Conservation (phyloP, 768 basidiomycete genomes). For the Mycena rebaudengoi region DNA sequence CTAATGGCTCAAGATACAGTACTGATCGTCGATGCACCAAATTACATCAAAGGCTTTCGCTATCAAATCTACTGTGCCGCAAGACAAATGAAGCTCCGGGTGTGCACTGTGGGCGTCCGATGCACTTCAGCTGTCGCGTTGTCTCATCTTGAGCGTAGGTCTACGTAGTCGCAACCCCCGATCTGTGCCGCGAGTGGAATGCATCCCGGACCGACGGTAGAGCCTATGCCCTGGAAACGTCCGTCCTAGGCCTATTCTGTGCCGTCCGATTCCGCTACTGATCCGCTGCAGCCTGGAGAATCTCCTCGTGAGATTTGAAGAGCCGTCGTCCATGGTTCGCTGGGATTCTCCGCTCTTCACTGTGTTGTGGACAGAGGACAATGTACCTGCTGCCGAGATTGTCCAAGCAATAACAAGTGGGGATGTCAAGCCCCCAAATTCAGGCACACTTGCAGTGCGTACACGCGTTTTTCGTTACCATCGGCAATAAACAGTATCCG, state of each 20-base stretch:
- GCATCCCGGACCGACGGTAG: constrained; percentile 51
- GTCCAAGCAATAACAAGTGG: constrained; percentile 86
- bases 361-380: constrained; percentile 76
- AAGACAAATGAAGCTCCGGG: constrained; percentile 83
- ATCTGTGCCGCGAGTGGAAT: constrained; percentile 85
- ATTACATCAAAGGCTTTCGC: constrained; percentile 98
- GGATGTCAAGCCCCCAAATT: constrained; percentile 86
- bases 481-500: not conserved
- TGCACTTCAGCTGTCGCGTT: not conserved
- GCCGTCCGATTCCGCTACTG: not conserved
- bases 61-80: constrained; percentile 99
- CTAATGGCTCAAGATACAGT: constrained; percentile 76
- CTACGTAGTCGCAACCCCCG: constrained; percentile 77
- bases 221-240: constrained; percentile 80
- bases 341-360: constrained; percentile 98
- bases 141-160: constrained; percentile 55
- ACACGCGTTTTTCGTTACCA: constrained; percentile 2
- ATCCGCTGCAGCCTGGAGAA: constrained; percentile 73
- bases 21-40: constrained; percentile 89
- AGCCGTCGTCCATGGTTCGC: constrained; percentile 97
- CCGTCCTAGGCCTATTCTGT: constrained; percentile 40
- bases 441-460: constrained; percentile 78
- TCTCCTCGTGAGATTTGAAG: constrained; percentile 89
- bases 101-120: constrained; percentile 78
- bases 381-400: constrained; percentile 71